A percentile compares a stretch with the other conserved stretches of the same genome.
Conservation (phyloP, 768 basidiomycete genomes). For the Lactifluus piperatus region DNA sequence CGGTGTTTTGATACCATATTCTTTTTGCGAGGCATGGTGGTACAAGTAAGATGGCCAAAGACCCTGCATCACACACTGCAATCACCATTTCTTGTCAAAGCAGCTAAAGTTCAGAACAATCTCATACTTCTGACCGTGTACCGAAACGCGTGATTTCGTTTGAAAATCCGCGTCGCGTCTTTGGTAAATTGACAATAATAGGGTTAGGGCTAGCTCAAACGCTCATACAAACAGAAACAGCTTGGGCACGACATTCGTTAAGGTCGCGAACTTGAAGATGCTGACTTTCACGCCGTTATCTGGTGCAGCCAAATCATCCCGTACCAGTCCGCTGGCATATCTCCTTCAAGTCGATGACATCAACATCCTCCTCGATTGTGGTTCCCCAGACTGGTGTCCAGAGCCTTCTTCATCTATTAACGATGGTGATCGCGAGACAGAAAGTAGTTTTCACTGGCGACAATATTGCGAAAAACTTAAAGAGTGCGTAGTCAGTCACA, state of each 20-base stretch:
- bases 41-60: too few species aligned
- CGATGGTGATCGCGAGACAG: constrained; percentile 27
- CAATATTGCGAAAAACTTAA: constrained; percentile 57
- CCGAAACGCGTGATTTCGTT: too few species aligned
- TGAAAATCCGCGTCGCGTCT: too few species aligned
- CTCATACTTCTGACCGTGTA: too few species aligned
- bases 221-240: background rate
- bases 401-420: constrained; percentile 32
- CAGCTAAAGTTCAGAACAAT: too few species aligned
- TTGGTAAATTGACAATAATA: constrained; percentile 37
- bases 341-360: constrained; percentile 93
- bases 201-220: constrained; percentile 88
- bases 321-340: constrained; percentile 65
- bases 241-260: background rate
- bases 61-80: too few species aligned
- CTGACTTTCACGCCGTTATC: constrained; percentile 92
- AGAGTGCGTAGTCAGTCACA: constrained; percentile 43
- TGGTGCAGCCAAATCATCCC: constrained; percentile 64
- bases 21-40: too few species aligned
- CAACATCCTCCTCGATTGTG: constrained; percentile 88
- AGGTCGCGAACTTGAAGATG: constrained; percentile 46
- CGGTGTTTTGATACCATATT: too few species aligned
- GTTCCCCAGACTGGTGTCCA: constrained; percentile 79
- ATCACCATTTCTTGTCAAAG: too few species aligned
- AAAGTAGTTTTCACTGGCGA: constrained; percentile 41